A percentile compares a stretch with the other conserved stretches of the same genome.
Evolutionary conservation across 2,329 filamentous ascomycete genomes (phyloP).

Genomic region (Dactylonectria estremocensis): DNA sequence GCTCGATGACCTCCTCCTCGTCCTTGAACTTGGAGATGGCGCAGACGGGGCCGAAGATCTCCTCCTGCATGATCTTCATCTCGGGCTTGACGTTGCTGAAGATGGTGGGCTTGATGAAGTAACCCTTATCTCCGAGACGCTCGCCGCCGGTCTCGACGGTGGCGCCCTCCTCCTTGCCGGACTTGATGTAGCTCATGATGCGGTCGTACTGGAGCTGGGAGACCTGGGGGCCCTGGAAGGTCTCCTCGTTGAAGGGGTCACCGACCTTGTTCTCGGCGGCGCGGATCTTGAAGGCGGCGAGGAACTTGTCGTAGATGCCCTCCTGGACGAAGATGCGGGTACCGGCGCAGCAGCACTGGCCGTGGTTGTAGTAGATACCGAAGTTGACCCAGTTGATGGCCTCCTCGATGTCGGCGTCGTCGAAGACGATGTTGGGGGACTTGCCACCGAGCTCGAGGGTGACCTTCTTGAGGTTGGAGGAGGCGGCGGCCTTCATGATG

Average conservation of each 20-base stretch:
- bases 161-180: constrained; percentile 72
- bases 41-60: constrained; percentile 93
- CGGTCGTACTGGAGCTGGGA: constrained; percentile 89
- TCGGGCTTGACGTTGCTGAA: constrained; percentile 85
- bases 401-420: constrained; percentile 83
- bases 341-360: constrained; percentile 80
- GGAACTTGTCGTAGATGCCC: constrained; percentile 88
- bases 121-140: constrained; percentile 80
- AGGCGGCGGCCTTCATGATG: constrained; percentile 86
- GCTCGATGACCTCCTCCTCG: constrained; percentile 82
- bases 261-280: constrained; percentile 83
- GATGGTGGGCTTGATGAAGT: constrained; percentile 94
- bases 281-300: constrained; percentile 84
- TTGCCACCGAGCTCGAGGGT: constrained; percentile 86
- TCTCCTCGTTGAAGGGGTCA: constrained; percentile 83
- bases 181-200: constrained; percentile 87
- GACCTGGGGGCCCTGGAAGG: constrained; percentile 92
- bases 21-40: constrained; percentile 89
- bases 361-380: constrained; percentile 77
- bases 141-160: constrained; percentile 70
- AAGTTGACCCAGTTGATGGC: constrained; percentile 85
- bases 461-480: constrained; percentile 86
- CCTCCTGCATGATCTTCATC: constrained; percentile 94
- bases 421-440: constrained; percentile 85
- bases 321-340: constrained; percentile 91